phyloP scores from a whole-genome alignment of 2,329 filamentous ascomycete genomes.

The Fusarium compactum region DNA sequence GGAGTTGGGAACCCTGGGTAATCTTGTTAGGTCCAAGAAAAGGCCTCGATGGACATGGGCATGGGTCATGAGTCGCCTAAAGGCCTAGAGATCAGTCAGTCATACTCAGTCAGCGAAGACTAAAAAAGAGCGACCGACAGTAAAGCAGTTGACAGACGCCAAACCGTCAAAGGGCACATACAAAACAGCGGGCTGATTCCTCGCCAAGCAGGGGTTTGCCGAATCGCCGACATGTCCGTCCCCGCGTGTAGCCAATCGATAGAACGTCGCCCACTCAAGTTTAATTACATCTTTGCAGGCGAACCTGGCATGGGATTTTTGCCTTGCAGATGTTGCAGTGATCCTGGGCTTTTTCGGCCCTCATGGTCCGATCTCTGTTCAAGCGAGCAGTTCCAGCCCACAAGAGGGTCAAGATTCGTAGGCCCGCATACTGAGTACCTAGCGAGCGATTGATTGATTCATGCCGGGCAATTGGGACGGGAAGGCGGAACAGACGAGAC shows the following conservation, averaged over 20 bases:
- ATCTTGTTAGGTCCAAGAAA: conserved; percentile 20
- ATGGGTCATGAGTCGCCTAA: conserved; percentile 34
- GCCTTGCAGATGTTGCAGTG: conserved; percentile 6
- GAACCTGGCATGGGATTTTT: conserved; percentile 18
- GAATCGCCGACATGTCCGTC: conserved; percentile 24
- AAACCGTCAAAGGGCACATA: conserved; percentile 4
- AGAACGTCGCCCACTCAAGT: conserved; percentile 35
- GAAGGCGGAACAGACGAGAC: conserved; percentile 26
- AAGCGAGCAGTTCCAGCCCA: conserved; percentile 2
- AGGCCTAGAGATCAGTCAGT: conserved; percentile 19
- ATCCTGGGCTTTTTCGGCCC: conserved; percentile 19
- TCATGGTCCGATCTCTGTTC: conserved; percentile 34
- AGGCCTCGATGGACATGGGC: conserved; percentile 19
- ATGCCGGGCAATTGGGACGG: conserved; percentile 11
- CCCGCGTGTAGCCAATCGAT: conserved; percentile 39
- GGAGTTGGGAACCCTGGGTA: conserved; percentile 24
- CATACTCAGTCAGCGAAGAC: conserved; percentile 4
- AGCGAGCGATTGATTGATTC: background rate
- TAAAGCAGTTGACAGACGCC: conserved; percentile 11
- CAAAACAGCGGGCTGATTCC: conserved; percentile 10
- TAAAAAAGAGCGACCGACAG: background rate
- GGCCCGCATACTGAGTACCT: conserved; percentile 1
- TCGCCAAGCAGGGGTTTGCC: conserved; percentile 35
- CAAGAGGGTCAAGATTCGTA: background rate
- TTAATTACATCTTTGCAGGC: conserved; percentile 43